Conservation (phyloP, 768 basidiomycete genomes). For the Sistotremastrum niveocremeum region DNA sequence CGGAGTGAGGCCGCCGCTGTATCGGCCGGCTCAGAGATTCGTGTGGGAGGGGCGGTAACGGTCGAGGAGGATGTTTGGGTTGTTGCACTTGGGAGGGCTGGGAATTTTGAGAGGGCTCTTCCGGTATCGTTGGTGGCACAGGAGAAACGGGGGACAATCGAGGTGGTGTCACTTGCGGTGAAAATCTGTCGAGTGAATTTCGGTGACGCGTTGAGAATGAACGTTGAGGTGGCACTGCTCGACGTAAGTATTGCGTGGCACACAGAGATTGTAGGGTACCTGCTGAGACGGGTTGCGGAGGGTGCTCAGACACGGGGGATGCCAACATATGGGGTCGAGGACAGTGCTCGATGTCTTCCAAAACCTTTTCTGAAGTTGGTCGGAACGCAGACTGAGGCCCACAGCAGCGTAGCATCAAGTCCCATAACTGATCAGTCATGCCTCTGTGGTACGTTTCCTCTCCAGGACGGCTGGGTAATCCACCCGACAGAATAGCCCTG, state of each 20-base stretch:
- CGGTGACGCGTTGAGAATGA: background rate
- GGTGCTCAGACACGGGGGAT: too few relatives aligned
- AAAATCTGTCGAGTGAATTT: too few relatives aligned
- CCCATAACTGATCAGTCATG: conserved; percentile 29
- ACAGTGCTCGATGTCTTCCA: background rate
- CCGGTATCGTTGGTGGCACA: too few relatives aligned
- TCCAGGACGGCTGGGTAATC: conserved; percentile 26
- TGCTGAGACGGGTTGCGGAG: conserved; percentile 1
- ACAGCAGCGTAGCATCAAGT: conserved; percentile 31
- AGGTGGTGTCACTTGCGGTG: too few relatives aligned
- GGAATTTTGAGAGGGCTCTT: too few relatives aligned
- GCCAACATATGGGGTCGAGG: background rate
- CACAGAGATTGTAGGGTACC: background rate
- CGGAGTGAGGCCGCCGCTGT: too few relatives aligned
- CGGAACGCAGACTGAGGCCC: conserved; percentile 22
- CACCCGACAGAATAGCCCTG: conserved; percentile 21
- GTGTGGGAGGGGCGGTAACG: too few relatives aligned
- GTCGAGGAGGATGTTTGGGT: too few relatives aligned
- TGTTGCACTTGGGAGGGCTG: too few relatives aligned
- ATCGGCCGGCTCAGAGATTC: too few relatives aligned
- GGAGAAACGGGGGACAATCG: too few relatives aligned
- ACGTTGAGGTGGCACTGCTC: background rate
- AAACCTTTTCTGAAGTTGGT: conserved; percentile 21
- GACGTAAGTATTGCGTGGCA: background rate
- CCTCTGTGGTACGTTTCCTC: conserved; percentile 14